Evolutionary conservation across 495 filamentous ascomycete genomes (phyloP), one percentile per base, ranked within the genome.

Genomic region (Bacidia gigantensis): DNA sequence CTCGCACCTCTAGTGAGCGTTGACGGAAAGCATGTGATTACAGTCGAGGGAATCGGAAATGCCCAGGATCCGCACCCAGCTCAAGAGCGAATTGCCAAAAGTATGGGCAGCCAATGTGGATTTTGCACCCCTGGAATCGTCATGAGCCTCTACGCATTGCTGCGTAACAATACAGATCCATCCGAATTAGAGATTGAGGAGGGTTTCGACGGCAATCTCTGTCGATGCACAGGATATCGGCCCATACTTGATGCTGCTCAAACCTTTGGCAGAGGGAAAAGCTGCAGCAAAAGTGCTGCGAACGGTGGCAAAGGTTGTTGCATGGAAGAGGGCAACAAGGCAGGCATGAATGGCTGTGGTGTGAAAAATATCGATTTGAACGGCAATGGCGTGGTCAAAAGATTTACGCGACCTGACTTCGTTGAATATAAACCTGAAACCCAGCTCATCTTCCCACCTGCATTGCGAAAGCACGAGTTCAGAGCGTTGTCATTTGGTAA

Each of bases 91-190:
- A 84, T 98, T 54, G 51, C 52, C 7, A 62, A 65, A 52, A 69
- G 71, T 3, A 78, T 74, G 65, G 78, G 77, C 3, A 77, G 73
- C 53, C 78, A 82, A 50, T 84, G 81, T 62, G 80, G 82, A 7
- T 98, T 98, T 63, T 98, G 92, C 62, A 97, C 92, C 3, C 92
- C 90, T 2, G 92, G 92, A 9, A 98, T 98, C 65, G 89, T 96
- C 49, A 97, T 98, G 92, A 88, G 84, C 60, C 67, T 90, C 24
- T 90, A 90, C 64, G 86, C 89, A 14, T 74, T 95, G 49, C 70
- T 93, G 45, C 74, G 84, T 53, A 95, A 89, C 62, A 79, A 82
- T 60, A 67, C 72, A 22, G 73, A 64, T 50, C 85, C 81, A 42
- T 79, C 76, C 29, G 78, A 86, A 58, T 76, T 84, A 60, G 83